phyloP scores from a whole-genome alignment of 176 grass and related monocot genomes.

The Phoenix dactylifera region DNA sequence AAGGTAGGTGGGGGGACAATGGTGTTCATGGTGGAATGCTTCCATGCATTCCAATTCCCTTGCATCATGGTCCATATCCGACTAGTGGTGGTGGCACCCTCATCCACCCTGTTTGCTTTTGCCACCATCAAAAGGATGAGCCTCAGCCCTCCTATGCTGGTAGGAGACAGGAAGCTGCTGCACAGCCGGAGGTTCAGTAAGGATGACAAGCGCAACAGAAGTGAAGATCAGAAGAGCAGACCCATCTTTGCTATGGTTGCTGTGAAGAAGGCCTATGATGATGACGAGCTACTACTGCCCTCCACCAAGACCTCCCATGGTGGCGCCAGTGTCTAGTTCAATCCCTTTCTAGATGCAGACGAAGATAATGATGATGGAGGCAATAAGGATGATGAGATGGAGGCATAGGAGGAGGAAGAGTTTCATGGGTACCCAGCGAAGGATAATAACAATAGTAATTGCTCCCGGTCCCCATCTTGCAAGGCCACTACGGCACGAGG shows the following conservation, averaged over 20 bases:
- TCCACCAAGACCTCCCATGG: slow-evolving; percentile 23
- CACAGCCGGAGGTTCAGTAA: too few species aligned
- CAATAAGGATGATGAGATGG: background rate
- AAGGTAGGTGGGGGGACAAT: slow-evolving; percentile 51
- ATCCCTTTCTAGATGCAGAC: slow-evolving; percentile 67
- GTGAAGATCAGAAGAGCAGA: background rate
- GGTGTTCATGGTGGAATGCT: slow-evolving; percentile 89
- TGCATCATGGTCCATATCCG: slow-evolving; percentile 63
- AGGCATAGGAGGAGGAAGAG: slow-evolving; percentile 21
- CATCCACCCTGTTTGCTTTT: slow-evolving; percentile 60
- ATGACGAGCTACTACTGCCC: slow-evolving; percentile 59
- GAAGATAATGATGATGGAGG: slow-evolving; percentile 37
- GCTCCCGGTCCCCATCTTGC: too few species aligned
- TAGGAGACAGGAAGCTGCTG: too few species aligned
- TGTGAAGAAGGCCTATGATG: slow-evolving; percentile 55
- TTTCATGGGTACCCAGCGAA: slow-evolving; percentile 35
- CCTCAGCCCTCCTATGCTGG: too few species aligned
- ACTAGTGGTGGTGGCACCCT: slow-evolving; percentile 15
- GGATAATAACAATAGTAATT: too few species aligned
- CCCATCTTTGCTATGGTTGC: background rate
- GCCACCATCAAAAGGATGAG: slow-evolving; percentile 4
- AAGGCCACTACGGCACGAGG: background rate
- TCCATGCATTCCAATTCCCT: background rate
- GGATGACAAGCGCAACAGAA: too few species aligned
- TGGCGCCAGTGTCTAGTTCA: slow-evolving; percentile 28